Evolutionary conservation across 441 rosid genomes (phyloP).

Genomic region (Populus hybrid): DNA sequence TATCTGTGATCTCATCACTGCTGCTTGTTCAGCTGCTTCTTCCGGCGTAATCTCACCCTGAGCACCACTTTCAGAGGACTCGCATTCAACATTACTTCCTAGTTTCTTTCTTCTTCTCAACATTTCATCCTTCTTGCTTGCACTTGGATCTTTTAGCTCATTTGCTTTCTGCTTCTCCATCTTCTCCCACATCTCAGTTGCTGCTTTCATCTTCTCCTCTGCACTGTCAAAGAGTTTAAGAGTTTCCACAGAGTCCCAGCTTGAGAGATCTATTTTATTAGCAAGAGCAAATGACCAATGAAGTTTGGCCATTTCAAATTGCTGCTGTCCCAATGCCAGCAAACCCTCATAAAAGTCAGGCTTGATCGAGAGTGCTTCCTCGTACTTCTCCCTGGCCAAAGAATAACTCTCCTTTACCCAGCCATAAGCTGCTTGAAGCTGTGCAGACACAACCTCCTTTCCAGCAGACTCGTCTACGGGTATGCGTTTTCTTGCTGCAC

Average conservation of each 20-base stretch:
- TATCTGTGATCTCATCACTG: conserved; percentile 94
- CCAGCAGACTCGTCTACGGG: conserved; percentile 84
- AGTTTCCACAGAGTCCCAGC: conserved; percentile 77
- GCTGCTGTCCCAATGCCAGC: conserved; percentile 89
- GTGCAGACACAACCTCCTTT: conserved; percentile 50
- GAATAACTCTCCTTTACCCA: conserved; percentile 86
- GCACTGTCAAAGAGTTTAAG: conserved; percentile 75
- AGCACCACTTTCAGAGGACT: conserved; percentile 34
- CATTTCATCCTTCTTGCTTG: conserved; percentile 73
- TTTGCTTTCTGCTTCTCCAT: conserved; percentile 70
- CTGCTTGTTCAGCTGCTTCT: conserved; percentile 95
- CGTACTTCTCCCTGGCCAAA: conserved; percentile 71
- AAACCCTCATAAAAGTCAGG: conserved; percentile 93
- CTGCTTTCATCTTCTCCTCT: conserved; percentile 87
- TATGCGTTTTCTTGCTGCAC: conserved; percentile 94
- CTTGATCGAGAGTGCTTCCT: conserved; percentile 72
- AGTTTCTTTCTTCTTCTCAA: conserved; percentile 73
- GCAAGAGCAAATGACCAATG: conserved; percentile 86
- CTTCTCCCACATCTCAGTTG: conserved; percentile 97
- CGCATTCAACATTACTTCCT: conserved; percentile 49
- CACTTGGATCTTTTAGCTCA: conserved; percentile 66
- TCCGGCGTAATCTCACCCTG: conserved; percentile 56
- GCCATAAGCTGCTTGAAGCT: conserved; percentile 81
- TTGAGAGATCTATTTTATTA: conserved; percentile 64
- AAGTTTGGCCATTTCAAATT: conserved; percentile 97